phyloP scores from a whole-genome alignment of 164 flowering plant species.

The Malania oleifera region DNA sequence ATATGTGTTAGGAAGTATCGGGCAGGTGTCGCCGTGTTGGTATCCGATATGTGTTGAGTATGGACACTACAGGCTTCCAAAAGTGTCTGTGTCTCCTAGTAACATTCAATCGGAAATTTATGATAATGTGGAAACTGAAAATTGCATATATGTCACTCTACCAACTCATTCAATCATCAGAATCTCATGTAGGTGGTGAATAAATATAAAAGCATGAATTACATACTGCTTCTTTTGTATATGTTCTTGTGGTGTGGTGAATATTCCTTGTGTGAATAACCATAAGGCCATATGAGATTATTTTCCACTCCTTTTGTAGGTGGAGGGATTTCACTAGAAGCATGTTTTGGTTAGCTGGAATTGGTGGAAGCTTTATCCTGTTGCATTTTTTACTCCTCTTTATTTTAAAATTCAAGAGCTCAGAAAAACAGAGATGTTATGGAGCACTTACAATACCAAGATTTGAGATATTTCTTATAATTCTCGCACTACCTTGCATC shows the following conservation, averaged over 20 bases:
- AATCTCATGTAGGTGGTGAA: no score
- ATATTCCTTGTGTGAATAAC: no score
- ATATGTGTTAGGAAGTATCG: no score
- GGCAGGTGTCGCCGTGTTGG: no score
- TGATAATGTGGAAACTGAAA: no score
- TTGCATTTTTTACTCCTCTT: slow-evolving; percentile 50
- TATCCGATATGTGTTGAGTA: no score
- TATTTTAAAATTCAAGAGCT: slow-evolving; percentile 34
- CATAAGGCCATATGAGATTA: background rate
- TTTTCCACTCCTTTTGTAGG: slow-evolving; percentile 29
- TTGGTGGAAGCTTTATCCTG: slow-evolving; percentile 60
- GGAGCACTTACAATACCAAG: slow-evolving; percentile 78
- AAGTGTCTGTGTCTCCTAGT: no score
- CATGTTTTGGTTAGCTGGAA: slow-evolving; percentile 89
- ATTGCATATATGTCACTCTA: no score
- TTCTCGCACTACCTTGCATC: slow-evolving; percentile 74
- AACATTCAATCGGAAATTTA: no score
- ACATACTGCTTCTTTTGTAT: background rate
- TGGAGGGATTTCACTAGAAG: slow-evolving; percentile 68
- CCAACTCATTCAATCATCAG: no score
- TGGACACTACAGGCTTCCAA: no score
- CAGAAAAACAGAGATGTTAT: slow-evolving; percentile 32
- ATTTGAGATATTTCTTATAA: slow-evolving; percentile 71
- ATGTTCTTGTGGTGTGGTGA: background rate
- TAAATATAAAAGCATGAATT: no score